Evolutionary conservation across 371 early-diverging fungal species (phyloP).

Genomic region (Apophysomyces elegans): DNA sequence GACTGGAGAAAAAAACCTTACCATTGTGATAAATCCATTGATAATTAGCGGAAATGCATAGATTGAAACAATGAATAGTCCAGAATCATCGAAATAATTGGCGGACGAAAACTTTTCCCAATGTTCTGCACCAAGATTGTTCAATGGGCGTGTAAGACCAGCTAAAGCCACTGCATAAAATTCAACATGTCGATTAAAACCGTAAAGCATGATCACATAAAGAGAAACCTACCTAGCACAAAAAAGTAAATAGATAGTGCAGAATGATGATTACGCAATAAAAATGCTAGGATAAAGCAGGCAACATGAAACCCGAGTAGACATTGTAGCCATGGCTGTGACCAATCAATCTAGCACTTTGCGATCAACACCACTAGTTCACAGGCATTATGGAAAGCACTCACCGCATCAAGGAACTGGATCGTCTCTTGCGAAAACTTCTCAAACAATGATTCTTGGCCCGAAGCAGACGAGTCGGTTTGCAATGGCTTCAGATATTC

Average conservation of each 20-base stretch:
- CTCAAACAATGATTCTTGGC: neutral
- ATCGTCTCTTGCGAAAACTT: conserved; percentile 24
- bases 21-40: conserved; percentile 46
- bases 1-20: conserved; percentile 19
- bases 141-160: conserved; percentile 40
- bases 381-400: neutral
- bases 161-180: conserved; percentile 41
- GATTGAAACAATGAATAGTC: conserved; percentile 46
- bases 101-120: conserved; percentile 41
- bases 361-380: neutral
- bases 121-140: conserved; percentile 38
- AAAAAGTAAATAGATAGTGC: conserved; percentile 38
- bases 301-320: conserved; percentile 43
- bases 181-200: neutral
- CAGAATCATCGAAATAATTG: conserved; percentile 52
- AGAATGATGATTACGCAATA: conserved; percentile 32
- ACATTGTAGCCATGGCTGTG: conserved; percentile 43
- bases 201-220: neutral
- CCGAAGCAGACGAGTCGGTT: neutral
- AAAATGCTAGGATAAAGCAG: conserved; percentile 27
- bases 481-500: conserved; percentile 4
- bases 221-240: conserved; percentile 28
- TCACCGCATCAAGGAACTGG: conserved; percentile 32
- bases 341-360: conserved; percentile 49
- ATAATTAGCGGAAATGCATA: conserved; percentile 51